Conservation (phyloP, 2,329 filamentous ascomycete genomes). For the Blastomyces emzantsi region DNA sequence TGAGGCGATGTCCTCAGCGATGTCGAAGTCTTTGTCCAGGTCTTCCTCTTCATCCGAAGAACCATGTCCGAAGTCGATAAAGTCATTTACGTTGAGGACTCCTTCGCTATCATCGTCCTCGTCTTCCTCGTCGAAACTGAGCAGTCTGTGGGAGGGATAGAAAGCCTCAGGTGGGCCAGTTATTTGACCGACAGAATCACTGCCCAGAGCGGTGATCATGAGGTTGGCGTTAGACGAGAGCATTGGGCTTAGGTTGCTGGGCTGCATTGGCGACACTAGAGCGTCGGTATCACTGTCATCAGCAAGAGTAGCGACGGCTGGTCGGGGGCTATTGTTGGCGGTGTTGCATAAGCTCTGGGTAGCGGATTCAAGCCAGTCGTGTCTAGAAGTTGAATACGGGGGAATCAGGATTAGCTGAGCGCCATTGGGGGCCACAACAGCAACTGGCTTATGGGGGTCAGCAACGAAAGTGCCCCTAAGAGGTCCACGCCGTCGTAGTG, state of each 20-base stretch:
- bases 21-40: slow-evolving; percentile 42
- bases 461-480: slow-evolving; percentile 41
- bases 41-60: slow-evolving; percentile 51
- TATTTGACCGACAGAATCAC: slow-evolving; percentile 49
- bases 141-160: slow-evolving; percentile 54
- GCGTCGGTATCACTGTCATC: slow-evolving; percentile 41
- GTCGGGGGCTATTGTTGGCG: slow-evolving; percentile 36
- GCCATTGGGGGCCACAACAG: slow-evolving; percentile 40
- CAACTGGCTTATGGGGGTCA: slow-evolving; percentile 41
- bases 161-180: slow-evolving; percentile 68
- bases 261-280: slow-evolving; percentile 30
- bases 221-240: slow-evolving; percentile 61
- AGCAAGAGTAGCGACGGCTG: slow-evolving; percentile 31
- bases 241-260: slow-evolving; percentile 43
- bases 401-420: slow-evolving; percentile 42
- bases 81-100: slow-evolving; percentile 58
- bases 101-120: slow-evolving; percentile 58
- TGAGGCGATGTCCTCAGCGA: slow-evolving; percentile 35
- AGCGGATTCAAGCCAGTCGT: slow-evolving; percentile 38
- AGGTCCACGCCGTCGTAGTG: slow-evolving; percentile 37
- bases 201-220: slow-evolving; percentile 65
- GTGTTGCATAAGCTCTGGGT: slow-evolving; percentile 36
- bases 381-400: slow-evolving; percentile 38
- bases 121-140: slow-evolving; percentile 50
- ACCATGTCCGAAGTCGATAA: slow-evolving; percentile 57